Evolutionary conservation across 352 stramenopile species (phyloP).

Genomic region (Paralagenidium karlingii): DNA sequence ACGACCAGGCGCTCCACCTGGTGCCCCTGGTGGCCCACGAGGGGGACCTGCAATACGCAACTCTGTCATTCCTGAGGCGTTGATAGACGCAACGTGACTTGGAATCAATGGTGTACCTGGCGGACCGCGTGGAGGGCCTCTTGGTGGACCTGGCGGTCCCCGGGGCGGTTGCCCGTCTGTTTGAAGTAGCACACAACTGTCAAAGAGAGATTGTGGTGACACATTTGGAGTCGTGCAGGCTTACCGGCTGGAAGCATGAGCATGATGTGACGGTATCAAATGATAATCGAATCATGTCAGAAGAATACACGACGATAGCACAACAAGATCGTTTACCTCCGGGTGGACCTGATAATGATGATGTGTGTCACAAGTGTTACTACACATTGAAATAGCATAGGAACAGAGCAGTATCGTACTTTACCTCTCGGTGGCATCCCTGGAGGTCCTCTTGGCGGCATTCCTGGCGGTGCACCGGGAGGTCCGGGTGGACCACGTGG

Average conservation of each 20-base stretch:
- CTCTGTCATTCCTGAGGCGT: background rate
- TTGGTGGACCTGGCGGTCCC: background rate
- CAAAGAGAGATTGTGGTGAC: background rate
- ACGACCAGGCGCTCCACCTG: conserved; percentile 49
- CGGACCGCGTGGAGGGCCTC: background rate
- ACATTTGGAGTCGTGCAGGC: background rate
- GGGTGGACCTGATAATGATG: background rate
- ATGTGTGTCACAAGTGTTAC: background rate
- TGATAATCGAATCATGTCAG: background rate
- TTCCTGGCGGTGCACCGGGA: conserved; percentile 1
- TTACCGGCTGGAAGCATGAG: background rate
- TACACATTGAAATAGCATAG: conserved; percentile 3
- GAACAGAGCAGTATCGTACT: conserved; percentile 1
- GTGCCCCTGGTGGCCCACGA: conserved; percentile 18
- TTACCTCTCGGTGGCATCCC: background rate
- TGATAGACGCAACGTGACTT: background rate
- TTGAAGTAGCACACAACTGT: conserved; percentile 4
- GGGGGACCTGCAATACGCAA: conserved; percentile 9
- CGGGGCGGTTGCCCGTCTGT: background rate
- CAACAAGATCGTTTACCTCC: background rate
- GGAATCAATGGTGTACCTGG: too few relatives aligned
- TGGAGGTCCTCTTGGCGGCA: conserved; percentile 1
- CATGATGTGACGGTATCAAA: background rate
- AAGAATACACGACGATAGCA: background rate
- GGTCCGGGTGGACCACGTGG: conserved; percentile 7